Base-by-base conservation (phyloP, 345 rosid species). In the Brassica carinata region DNA sequence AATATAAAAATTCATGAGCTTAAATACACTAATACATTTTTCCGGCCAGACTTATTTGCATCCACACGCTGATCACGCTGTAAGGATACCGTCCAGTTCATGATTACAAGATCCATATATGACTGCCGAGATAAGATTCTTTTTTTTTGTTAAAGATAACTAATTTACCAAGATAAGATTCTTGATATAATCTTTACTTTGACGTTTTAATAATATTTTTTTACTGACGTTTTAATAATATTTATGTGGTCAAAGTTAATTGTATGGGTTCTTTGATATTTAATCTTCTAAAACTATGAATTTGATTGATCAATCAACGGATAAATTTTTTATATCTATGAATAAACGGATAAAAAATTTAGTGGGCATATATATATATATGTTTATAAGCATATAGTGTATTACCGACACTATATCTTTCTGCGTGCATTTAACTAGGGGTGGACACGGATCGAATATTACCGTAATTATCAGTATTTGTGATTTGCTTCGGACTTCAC, bases 61-160 rank as follows among this genome's bases (percentile, higher is more conserved):
- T 77, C 43, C 68, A 77, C 62, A 69, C 74, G 64, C 73, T 67
- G 73, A 59, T 69, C 69, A 77, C 40, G 68, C 59, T 17, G 27
- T 26, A 58, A 58, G 31, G 72, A 75, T 59, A 59, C 59, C 31
- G 45, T 73, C 67, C 57, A 73, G 15, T 33, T 36, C 61, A 40
- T 61, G 45, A 61, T 29, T 26, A 38, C 45, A 34, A 6, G 11
- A 68, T 17, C 61, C 26, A 6, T 51, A 23, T 19, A 27, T 17
- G 58, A 19, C 29, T 59, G 48, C 19, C 62, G 48, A 68, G 69
- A 75, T 66, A 66, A 53, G 72, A 75, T 15, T 48, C 30, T 74
- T 43, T 31, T 31, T 31, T 31, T 31, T 31, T 23, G 26, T 23
- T 23, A 23, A 23, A 23, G 26, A 23, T 23, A 23, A 23, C 26